Evolutionary conservation across 306 rosid species (phyloP).

Genomic region (Prunus mira): DNA sequence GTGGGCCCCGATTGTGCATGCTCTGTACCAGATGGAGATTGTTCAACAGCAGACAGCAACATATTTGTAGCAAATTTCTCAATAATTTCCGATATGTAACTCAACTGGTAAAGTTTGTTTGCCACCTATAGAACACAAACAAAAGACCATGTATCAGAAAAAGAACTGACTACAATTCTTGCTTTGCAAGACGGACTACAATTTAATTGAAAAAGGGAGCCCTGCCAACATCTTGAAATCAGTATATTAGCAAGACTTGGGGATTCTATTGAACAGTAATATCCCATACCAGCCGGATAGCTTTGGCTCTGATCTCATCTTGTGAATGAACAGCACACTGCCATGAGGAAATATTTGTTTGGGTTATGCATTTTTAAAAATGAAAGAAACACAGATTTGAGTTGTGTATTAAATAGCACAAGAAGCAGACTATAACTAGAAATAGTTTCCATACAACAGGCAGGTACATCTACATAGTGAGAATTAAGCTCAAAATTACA

Average conservation of each 20-base stretch:
- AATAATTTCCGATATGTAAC: constrained; percentile 67
- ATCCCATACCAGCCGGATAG: constrained; percentile 87
- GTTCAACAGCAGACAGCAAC: constrained; percentile 72
- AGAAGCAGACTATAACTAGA: not conserved
- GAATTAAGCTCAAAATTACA: not conserved
- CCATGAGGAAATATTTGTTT: constrained; percentile 27
- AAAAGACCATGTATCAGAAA: constrained; percentile 7
- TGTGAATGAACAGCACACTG: constrained; percentile 96
- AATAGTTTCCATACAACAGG: not conserved
- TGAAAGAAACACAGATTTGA: not conserved
- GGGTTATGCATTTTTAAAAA: not conserved
- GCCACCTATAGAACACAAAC: constrained; percentile 61
- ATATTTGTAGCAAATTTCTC: constrained; percentile 73
- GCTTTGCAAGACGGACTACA: constrained; percentile 3
- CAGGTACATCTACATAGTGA: not conserved
- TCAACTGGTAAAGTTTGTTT: constrained; percentile 88
- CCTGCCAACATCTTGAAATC: constrained; percentile 12
- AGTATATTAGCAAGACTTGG: not conserved
- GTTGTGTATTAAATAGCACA: not conserved
- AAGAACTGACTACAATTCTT: constrained; percentile 11
- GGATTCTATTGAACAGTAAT: not conserved
- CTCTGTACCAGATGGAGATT: constrained; percentile 39
- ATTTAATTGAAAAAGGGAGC: constrained; percentile 2
- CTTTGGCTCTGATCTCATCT: constrained; percentile 93
- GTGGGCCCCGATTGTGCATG: constrained; percentile 48